Conservation (phyloP, 83 land plant species). For the Picea mariana region DNA sequence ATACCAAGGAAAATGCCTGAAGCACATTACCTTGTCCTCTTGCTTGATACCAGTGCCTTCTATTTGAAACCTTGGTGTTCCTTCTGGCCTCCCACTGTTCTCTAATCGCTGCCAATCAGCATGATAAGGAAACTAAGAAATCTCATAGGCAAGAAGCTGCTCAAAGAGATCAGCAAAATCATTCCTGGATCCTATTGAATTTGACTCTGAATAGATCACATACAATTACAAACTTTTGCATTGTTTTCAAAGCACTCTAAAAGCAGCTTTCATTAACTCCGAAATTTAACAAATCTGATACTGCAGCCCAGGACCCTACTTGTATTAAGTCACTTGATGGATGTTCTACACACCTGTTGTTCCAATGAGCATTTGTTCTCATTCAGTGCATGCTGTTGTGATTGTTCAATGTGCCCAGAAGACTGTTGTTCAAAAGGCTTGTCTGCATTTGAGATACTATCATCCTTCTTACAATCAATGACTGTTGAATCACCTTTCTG, state of each 20-base stretch:
- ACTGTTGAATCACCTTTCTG: constrained; percentile 6
- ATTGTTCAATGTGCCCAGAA: constrained; percentile 4
- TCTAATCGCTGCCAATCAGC: constrained; percentile 12
- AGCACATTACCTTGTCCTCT: constrained; percentile 3
- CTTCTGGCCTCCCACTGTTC: constrained; percentile 3
- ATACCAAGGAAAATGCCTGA: neutral
- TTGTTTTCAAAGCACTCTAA: neutral
- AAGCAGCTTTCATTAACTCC: neutral
- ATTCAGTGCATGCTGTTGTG: neutral
- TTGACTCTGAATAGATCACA: constrained; percentile 5
- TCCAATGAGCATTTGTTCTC: constrained; percentile 9
- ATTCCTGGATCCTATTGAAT: neutral
- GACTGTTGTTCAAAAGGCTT: constrained; percentile 6
- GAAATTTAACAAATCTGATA: neutral
- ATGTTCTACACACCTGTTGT: constrained; percentile 4
- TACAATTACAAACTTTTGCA: neutral
- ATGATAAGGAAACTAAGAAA: constrained; percentile 9
- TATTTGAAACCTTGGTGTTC: neutral
- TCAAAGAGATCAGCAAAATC: constrained; percentile 4
- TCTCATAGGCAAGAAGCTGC: constrained; percentile 4
- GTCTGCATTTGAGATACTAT: constrained; percentile 7
- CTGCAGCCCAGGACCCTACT: neutral
- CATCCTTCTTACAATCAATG: neutral
- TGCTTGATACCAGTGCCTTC: neutral
- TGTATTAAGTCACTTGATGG: neutral